Percentiles rank a stretch among this genome's conserved stretches.
phyloP scores from a whole-genome alignment of 768 basidiomycete species.

The Leccinum fibrillosum region DNA sequence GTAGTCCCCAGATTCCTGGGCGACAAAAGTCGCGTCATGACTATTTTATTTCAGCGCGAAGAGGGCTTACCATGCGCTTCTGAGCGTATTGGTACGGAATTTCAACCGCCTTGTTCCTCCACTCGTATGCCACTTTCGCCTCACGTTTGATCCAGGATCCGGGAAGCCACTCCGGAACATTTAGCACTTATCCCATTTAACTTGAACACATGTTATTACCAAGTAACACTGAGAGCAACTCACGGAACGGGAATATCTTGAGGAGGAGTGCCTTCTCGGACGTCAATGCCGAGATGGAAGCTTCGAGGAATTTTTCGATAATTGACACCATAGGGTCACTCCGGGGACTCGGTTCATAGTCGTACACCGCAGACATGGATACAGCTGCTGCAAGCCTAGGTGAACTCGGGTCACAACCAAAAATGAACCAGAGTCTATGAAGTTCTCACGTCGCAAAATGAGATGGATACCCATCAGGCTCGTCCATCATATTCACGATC shows the following conservation, averaged over 20 bases:
- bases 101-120: constrained; percentile 2
- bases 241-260: not conserved
- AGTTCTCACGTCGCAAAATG: not conserved
- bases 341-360: not conserved
- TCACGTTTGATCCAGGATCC: constrained; percentile 4
- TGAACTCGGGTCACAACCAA: not conserved
- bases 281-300: not conserved
- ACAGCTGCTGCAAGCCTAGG: not conserved
- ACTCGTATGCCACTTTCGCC: not conserved
- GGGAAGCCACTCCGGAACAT: not conserved
- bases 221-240: constrained; percentile 9
- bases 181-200: not conserved
- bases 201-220: constrained; percentile 1
- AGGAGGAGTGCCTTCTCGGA: constrained; percentile 1
- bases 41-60: not conserved
- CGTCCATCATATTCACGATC: not conserved
- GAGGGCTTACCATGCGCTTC: not conserved
- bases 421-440: not conserved
- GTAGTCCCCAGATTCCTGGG: not conserved
- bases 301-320: not conserved
- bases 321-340: constrained; percentile 5
- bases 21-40: not conserved
- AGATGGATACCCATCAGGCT: not conserved
- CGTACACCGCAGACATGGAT: not conserved
- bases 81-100: not conserved